phyloP scores from a whole-genome alignment of 805 yeast genomes.

The Wickerhamomyces chaumierensis region DNA sequence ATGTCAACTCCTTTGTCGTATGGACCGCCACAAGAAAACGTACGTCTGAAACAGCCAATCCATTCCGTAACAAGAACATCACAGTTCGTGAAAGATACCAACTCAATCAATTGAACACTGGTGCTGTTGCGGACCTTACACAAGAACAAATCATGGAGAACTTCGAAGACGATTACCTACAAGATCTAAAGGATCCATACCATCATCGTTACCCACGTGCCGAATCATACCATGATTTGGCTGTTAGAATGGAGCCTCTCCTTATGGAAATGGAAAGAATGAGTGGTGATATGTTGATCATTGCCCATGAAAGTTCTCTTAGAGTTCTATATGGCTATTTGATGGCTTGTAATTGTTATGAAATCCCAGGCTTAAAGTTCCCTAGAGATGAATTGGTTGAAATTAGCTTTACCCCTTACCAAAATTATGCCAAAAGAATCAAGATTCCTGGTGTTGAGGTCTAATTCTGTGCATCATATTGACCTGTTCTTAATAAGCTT shows the following conservation, averaged over 20 bases:
- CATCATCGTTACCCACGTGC: conserved; percentile 88
- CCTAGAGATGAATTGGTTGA: conserved; percentile 79
- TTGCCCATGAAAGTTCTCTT: conserved; percentile 87
- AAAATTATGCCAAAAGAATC: conserved; percentile 52
- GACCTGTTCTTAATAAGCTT: no score
- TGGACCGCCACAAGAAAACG: conserved; percentile 92
- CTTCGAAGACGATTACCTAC: conserved; percentile 62
- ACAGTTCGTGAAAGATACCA: conserved; percentile 68
- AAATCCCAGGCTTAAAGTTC: conserved; percentile 72
- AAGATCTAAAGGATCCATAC: conserved; percentile 68
- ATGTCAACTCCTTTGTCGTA: conserved; percentile 59
- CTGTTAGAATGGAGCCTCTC: conserved; percentile 87
- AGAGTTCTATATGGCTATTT: conserved; percentile 87
- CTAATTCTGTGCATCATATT: no score
- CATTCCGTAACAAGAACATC: conserved; percentile 52
- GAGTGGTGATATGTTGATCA: conserved; percentile 76
- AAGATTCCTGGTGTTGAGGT: conserved; percentile 19
- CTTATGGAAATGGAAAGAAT: conserved; percentile 89
- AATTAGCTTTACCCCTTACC: conserved; percentile 77
- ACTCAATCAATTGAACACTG: conserved; percentile 82
- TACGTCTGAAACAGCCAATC: conserved; percentile 68
- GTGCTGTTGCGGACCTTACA: conserved; percentile 64
- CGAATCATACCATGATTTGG: conserved; percentile 93
- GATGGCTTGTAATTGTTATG: conserved; percentile 83
- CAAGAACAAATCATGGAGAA: conserved; percentile 44